phyloP scores from a whole-genome alignment of 306 rosid species.

The Mimosa pudica region DNA sequence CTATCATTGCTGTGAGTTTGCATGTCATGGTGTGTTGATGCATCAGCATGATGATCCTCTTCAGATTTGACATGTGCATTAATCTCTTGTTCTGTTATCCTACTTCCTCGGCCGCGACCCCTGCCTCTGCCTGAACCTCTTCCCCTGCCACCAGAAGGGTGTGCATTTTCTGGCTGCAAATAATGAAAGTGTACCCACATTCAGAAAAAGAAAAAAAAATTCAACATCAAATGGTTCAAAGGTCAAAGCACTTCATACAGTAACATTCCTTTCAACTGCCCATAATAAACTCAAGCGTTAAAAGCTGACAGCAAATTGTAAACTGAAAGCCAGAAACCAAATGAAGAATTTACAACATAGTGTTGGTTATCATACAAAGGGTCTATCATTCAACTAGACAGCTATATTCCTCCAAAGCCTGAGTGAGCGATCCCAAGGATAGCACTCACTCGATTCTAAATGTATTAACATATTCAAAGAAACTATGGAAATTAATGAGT shows the following conservation, averaged over 20 bases:
- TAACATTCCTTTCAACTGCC: no score
- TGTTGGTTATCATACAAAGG: not conserved
- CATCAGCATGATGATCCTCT: constrained; percentile 33
- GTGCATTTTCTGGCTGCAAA: constrained; percentile 46
- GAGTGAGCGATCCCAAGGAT: not conserved
- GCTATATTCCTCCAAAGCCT: not conserved
- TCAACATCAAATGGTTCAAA: not conserved
- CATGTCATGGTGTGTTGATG: constrained; percentile 14
- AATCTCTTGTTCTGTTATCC: constrained; percentile 55
- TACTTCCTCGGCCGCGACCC: constrained; percentile 64
- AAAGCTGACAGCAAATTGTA: not conserved
- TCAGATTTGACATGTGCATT: constrained; percentile 45
- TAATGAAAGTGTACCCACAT: not conserved
- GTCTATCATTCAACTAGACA: not conserved
- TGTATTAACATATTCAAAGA: no score
- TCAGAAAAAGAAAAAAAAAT: not conserved
- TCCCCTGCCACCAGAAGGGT: constrained; percentile 53
- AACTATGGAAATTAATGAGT: no score
- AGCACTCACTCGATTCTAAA: no score
- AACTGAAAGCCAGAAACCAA: not conserved
- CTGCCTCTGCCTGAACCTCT: constrained; percentile 80
- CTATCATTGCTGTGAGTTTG: constrained; percentile 39
- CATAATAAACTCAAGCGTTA: not conserved
- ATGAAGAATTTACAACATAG: not conserved
- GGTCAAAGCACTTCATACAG: not conserved